Conservation (phyloP, 1,284 basidiomycete species). For the Boletus mariae region DNA sequence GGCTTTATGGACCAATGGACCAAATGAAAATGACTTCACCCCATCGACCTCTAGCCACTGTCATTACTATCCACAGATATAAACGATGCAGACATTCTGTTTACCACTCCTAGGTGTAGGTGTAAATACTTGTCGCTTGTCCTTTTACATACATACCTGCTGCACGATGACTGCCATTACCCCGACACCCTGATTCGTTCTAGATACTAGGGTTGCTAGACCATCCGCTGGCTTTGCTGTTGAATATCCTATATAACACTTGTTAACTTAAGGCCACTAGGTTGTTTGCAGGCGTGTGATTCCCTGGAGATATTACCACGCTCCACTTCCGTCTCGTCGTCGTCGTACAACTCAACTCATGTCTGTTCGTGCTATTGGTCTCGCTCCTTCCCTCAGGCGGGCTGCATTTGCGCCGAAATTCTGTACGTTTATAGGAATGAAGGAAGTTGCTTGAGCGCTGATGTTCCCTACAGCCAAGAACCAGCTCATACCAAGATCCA, state of each 20-base stretch:
- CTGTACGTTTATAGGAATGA: constrained; percentile 35
- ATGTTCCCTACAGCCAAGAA: constrained; percentile 34
- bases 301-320: constrained; percentile 20
- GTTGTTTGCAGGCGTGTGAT: not conserved
- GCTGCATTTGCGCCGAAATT: constrained; percentile 45
- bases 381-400: constrained; percentile 52
- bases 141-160: constrained; percentile 20
- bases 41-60: constrained; percentile 2
- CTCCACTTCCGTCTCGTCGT: not conserved
- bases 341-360: not conserved
- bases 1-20: constrained; percentile 7
- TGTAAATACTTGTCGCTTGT: constrained; percentile 6
- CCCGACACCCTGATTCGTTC: not conserved
- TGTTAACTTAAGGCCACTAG: not conserved
- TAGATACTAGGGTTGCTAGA: constrained; percentile 5
- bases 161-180: constrained; percentile 9
- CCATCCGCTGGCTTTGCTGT: constrained; percentile 8
- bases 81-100: constrained; percentile 13
- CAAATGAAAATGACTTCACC: not conserved
- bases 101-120: constrained; percentile 2
- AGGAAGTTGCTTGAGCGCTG: not conserved
- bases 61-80: constrained; percentile 16
- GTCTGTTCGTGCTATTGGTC: constrained; percentile 46
- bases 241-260: not conserved
- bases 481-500: constrained; percentile 41